Evolutionary conservation across 345 rosid genomes (phyloP), one percentile per base, ranked within the genome.

Genomic region (Hibiscus tridactylites): DNA sequence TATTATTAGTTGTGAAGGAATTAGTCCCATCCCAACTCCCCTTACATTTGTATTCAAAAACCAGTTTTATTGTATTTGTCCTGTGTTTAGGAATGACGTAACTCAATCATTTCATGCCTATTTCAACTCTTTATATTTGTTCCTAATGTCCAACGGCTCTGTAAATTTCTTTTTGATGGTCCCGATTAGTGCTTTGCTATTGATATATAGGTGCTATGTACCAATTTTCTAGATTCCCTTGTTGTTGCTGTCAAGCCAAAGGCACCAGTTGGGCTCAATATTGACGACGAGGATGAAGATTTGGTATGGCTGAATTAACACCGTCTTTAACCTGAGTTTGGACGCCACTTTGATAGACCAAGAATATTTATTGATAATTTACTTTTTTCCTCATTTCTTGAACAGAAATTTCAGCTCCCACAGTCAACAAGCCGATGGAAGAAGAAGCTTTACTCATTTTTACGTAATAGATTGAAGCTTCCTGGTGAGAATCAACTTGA

Each of bases 171-270:
- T 54, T 54, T 35, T 9, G 5, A 17, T 54, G 50, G 12, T 44
- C 64, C 56, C 5, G 16, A 10, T 37, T 56, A 39, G 11, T 33
- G 7, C 60, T 61, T 59, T 26, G 28, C 16, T 37, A 26, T 64
- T 71, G 63, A 71, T 33, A 71, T 53, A 52, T 62, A 0, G 49
- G 26, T 42, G 58, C 12, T 70, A 69, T n/a, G 47, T 11, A 57
- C 42, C 29, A 35, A 21, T 66, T 29, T 70, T 80, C 74, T 76
- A 92, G 98, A 90, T 75, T 84, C 85, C 53, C 77, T 92, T 71
- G 80, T 86, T 16, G 93, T 82, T 79, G 98, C 94, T 75, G 95
- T 88, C 33, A 85, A 85, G 76, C 98, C 95, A 64, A 92, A 84
- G 65, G 79, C 89, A 65, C 96, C 90, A 12, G 83, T 76, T 66